Conservation (phyloP, 139 green algal genomes). For the Asterochloris erici region DNA sequence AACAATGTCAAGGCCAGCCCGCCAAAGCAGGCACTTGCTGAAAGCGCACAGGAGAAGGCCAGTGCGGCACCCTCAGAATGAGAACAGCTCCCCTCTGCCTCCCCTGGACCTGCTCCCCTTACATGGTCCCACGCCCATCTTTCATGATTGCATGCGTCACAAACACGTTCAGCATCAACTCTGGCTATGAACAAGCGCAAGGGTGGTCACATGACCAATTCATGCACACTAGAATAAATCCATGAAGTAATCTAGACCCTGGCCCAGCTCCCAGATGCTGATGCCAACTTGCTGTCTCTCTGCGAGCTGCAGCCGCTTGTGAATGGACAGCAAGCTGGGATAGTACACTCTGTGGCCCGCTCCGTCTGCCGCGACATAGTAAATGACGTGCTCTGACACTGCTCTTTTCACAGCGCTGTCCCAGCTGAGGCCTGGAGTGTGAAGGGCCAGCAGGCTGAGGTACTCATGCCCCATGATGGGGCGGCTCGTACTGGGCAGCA, state of each 20-base stretch:
- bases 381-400: conserved; percentile 27
- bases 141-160: too few relatives aligned
- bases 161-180: too few relatives aligned
- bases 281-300: conserved; percentile 29
- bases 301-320: conserved; percentile 35
- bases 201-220: too few relatives aligned
- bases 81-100: too few relatives aligned
- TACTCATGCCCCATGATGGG: conserved; percentile 10
- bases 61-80: too few relatives aligned
- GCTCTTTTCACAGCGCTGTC: background rate
- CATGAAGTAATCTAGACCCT: conserved; percentile 11
- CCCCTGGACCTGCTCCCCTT: too few relatives aligned
- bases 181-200: too few relatives aligned
- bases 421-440: conserved; percentile 22
- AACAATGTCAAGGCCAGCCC: too few relatives aligned
- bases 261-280: conserved; percentile 67
- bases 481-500: background rate
- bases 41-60: too few relatives aligned
- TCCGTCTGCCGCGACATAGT: background rate
- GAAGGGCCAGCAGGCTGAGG: conserved; percentile 20
- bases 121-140: too few relatives aligned
- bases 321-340: conserved; percentile 35
- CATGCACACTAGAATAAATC: too few relatives aligned
- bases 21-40: too few relatives aligned
- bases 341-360: conserved; percentile 43